phyloP scores from a whole-genome alignment of 257 asterid species.

The Verbascum thapsus region DNA sequence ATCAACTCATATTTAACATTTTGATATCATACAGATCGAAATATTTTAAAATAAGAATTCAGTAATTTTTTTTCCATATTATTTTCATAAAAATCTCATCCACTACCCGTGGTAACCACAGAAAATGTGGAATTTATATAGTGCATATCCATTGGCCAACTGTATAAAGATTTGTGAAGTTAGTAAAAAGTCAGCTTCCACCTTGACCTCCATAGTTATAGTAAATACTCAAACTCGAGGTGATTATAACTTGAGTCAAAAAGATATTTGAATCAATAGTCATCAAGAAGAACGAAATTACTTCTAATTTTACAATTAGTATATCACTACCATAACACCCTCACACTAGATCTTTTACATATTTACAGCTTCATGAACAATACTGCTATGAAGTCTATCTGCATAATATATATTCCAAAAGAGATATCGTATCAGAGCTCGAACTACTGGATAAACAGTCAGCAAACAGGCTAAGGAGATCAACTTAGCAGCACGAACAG shows the following conservation, averaged over 20 bases:
- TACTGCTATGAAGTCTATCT: background rate
- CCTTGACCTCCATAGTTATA: background rate
- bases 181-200: background rate
- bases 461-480: background rate
- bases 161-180: background rate
- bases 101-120: background rate
- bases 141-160: constrained; percentile 1
- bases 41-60: background rate
- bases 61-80: constrained; percentile 4
- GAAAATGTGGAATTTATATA: background rate
- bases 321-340: background rate
- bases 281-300: background rate
- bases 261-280: background rate
- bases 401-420: constrained; percentile 10
- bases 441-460: constrained; percentile 9
- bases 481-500: constrained; percentile 22
- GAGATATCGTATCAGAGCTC: background rate
- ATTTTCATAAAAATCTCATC: too few relatives aligned
- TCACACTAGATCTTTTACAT: background rate
- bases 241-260: background rate
- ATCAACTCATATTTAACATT: background rate
- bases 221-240: background rate
- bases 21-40: background rate
- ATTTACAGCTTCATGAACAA: constrained; percentile 1
- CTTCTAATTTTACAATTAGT: background rate